Base-by-base conservation (phyloP, 768 basidiomycete genomes). In the Lactifluus pinguis region DNA sequence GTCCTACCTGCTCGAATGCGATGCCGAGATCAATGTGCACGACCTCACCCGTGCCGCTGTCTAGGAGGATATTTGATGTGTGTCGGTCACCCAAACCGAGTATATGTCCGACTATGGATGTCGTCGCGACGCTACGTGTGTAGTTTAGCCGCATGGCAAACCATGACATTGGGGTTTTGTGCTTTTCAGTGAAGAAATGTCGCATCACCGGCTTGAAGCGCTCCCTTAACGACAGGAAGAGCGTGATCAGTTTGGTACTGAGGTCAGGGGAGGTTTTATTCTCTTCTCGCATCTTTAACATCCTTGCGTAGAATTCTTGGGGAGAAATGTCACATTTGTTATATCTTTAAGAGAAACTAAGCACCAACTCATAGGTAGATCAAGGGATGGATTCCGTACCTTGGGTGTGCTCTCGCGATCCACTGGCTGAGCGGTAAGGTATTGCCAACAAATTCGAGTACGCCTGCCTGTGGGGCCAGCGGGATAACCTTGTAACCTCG, bases 1-100 rank as follows among this genome's bases (percentile, higher is more conserved):
- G 19, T 19, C 44, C 78, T 62, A 91, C 92, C 76, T 92, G 92
- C 62, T 97, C 97, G 72, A 99, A 98, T 0, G 94, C 93, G 61
- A 98, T 93, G 1, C 95, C 95, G 1, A 98, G 77, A 72, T 99
- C 95, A 55, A 99, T 99, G 70, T 97, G 94, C 7, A 98, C 85
- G 49, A 95, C 79, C 69, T 98, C 92, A 15, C 95, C 95, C 9
- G 82, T 85, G 30, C 71, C 71, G 51, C 83, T 82, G 71, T 98
- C 94, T 49, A 98, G 76, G 49, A 99, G 77, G 67, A 99, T 95
- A 72, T 99, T 99, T 47, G 88, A 87, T 6, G 81, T 80, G 70
- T 99, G 95, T 13, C 95, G 82, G 70, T 99, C 95, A 0, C 95
- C 95, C 1, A 99, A 77, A 8, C 95, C 95, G 19, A 98, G 75